These are phyloP conservation scores for Escallonia herrerae DNA, from an alignment of 129 eudicot genomes.

Conservation along the genomic window DNA sequence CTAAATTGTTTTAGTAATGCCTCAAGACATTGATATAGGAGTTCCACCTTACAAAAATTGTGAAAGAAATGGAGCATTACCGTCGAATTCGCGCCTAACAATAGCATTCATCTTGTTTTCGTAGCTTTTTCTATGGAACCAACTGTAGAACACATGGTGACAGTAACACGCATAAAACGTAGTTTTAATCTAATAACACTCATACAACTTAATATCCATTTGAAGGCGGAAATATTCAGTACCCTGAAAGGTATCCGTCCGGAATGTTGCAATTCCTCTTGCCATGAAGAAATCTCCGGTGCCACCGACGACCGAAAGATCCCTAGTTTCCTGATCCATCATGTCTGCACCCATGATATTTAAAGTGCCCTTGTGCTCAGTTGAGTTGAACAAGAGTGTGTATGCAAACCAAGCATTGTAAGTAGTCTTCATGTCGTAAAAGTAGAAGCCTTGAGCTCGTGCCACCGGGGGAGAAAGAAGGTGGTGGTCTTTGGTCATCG, in stretches of 20 bases:
- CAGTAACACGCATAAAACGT: no score
- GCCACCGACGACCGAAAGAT: conserved; percentile 57
- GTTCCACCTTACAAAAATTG: no score
- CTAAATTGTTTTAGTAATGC: no score
- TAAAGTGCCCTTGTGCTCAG: conserved; percentile 46
- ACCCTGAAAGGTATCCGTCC: conserved; percentile 30
- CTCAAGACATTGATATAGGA: no score
- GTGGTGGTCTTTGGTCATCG: conserved; percentile 39
- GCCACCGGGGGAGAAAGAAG: conserved; percentile 43
- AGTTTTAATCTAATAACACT: conserved; percentile 29
- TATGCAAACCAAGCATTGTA: conserved; percentile 67
- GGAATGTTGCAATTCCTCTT: conserved; percentile 46
- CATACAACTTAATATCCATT: conserved; percentile 66
- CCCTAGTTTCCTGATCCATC: conserved; percentile 35
- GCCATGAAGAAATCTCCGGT: conserved; percentile 64
- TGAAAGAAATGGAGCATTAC: no score
- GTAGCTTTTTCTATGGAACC: no score
- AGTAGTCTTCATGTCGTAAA: conserved; percentile 44
- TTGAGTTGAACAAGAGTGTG: conserved; percentile 49
- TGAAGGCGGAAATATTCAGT: conserved; percentile 37
- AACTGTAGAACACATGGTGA: no score
- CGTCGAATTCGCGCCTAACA: no score
- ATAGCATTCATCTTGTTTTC: no score
- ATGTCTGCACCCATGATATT: conserved; percentile 61
- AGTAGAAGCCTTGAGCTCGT: conserved; percentile 64